These are phyloP conservation scores for Meyerozyma smithsonii DNA, from an alignment of 1,139 yeast genomes.

Conservation along the genomic window DNA sequence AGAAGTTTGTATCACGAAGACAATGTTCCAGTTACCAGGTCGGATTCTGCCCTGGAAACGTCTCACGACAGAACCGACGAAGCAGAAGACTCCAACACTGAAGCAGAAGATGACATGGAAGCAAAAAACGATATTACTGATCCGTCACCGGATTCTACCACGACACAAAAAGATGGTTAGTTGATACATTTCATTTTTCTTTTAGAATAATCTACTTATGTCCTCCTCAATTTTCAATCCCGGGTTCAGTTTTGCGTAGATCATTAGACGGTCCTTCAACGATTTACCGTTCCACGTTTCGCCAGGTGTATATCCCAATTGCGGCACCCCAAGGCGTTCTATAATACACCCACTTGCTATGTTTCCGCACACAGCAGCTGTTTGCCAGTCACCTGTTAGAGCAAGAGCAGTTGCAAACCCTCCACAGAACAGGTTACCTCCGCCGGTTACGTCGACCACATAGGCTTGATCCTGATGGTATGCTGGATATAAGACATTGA, in stretches of 20 bases:
- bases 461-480: slow-evolving; percentile 51
- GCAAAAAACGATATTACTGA: neutral
- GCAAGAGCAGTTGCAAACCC: slow-evolving; percentile 63
- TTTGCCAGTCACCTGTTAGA: slow-evolving; percentile 46
- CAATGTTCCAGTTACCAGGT: slow-evolving; percentile 13
- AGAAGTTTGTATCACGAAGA: slow-evolving; percentile 27
- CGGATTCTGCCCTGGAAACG: neutral
- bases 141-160: neutral
- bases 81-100: neutral
- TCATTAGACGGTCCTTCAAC: slow-evolving; percentile 24
- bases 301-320: slow-evolving; percentile 10
- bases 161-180: neutral
- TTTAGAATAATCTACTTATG: neutral
- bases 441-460: slow-evolving; percentile 90
- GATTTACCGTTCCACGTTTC: slow-evolving; percentile 55
- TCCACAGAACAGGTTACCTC: slow-evolving; percentile 88
- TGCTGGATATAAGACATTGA: slow-evolving; percentile 56
- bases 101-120: neutral
- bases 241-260: slow-evolving; percentile 16
- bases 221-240: neutral
- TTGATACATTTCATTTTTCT: no score
- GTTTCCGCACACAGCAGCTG: slow-evolving; percentile 65
- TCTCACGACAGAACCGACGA: neutral
- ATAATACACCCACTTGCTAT: slow-evolving; percentile 76
- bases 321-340: slow-evolving; percentile 74